A percentile compares a stretch with the other conserved stretches of the same genome.
Conservation (phyloP, 1,284 basidiomycete genomes). For the Pseudozyma tsukubaensis region DNA sequence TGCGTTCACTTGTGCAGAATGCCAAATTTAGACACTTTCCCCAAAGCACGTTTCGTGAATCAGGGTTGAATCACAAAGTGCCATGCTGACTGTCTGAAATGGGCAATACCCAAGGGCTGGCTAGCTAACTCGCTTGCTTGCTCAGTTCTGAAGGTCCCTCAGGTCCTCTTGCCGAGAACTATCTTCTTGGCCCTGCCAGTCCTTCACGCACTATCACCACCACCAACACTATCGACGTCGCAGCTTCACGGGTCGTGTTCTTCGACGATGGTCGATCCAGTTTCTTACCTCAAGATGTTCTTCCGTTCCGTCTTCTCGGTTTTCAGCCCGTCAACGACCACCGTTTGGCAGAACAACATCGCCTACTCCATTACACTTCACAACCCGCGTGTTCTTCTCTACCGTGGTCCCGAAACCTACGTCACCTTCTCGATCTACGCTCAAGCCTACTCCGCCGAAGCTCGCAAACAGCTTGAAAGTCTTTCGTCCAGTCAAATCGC, state of each 20-base stretch:
- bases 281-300: slow-evolving; percentile 45
- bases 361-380: slow-evolving; percentile 53
- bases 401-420: slow-evolving; percentile 57
- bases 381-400: slow-evolving; percentile 51
- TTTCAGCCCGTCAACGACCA: slow-evolving; percentile 42
- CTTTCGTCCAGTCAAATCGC: slow-evolving; percentile 21
- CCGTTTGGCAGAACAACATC: slow-evolving; percentile 46
- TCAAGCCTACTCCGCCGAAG: slow-evolving; percentile 42
- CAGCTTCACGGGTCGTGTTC: no score
- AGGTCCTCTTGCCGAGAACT: no score
- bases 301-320: slow-evolving; percentile 45
- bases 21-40: slow-evolving; percentile 11
- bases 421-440: slow-evolving; percentile 52
- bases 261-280: slow-evolving; percentile 37
- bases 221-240: not conserved
- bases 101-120: no score
- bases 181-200: no score
- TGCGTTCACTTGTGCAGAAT: slow-evolving; percentile 12
- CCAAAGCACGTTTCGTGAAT: not conserved
- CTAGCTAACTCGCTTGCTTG: no score
- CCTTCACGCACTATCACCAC: no score
- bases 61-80: slow-evolving; percentile 1
- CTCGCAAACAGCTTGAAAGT: slow-evolving; percentile 32
- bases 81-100: not conserved
- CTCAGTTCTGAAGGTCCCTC: no score